Evolutionary conservation across 1,284 basidiomycete species (phyloP), one percentile per base, ranked within the genome.

Genomic region (Melampsora larici-populina): DNA sequence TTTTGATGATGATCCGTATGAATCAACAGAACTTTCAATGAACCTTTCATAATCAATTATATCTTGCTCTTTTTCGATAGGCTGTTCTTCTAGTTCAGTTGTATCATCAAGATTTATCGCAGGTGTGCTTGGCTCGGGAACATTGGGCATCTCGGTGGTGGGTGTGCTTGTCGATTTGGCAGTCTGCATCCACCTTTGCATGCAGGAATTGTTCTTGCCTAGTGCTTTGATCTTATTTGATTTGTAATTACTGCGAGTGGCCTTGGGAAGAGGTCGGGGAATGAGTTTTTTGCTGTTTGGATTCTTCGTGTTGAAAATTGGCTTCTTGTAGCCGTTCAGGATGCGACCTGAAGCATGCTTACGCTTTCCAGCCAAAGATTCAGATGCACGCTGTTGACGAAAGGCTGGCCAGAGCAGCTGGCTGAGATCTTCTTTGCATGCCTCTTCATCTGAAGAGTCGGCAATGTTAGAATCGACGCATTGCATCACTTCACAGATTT

Each of bases 251-350:
- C 46, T 49, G 17, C 55, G 51, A 9, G 69, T 70, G 15, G 55
- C 51, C 49, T 40, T 58, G 36, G 69, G 49, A 70, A 70, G 51
- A 60, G 31, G 51, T 31, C 18, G 24, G 11, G 69, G 69, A 31
- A 60, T 49, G 36, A 70, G 69, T 33, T 18, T 70, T 70, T 70
- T 31, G 46, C 51, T 58, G 2, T 33, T 26, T 29, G 69, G 69
- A 40, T 70, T 58, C 36, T 36, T 36, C n/a, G 69, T 21, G 31
- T 58, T 70, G 13, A 40, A 1, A 60, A 70, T 36, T 1, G 51
- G 48, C 36, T 36, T 36, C 9, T 70, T 51, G 15, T 60, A 36
- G 46, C 62, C 36, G 36, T 24, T 36, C 3, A 36, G 9, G 36
- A 36, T 3, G 36, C 36, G 9, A 36, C 36, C 36, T 36, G 36